A percentile compares a stretch with the other conserved stretches of the same genome.
Evolutionary conservation across 495 filamentous ascomycete species (phyloP).

Genomic region (Acidiella bohemica): DNA sequence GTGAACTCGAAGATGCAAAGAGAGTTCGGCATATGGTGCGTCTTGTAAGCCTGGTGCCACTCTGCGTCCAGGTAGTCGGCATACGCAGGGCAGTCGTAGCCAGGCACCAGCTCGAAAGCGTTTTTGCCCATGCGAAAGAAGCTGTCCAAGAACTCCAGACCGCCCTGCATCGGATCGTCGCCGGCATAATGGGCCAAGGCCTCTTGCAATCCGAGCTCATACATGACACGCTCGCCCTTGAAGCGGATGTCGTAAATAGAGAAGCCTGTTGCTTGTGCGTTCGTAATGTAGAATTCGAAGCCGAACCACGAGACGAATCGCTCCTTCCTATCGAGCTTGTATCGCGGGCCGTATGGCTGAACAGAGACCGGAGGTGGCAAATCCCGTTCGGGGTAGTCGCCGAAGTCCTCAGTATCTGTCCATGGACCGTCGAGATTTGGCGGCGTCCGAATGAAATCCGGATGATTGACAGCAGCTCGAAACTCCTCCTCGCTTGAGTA

Average conservation of each 20-base stretch:
- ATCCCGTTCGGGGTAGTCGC: constrained; percentile 32
- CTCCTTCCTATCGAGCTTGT: constrained; percentile 16
- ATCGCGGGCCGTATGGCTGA: constrained; percentile 30
- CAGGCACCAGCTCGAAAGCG: constrained; percentile 35
- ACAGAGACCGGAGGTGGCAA: constrained; percentile 29
- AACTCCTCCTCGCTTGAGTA: constrained; percentile 37
- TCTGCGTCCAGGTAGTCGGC: constrained; percentile 34
- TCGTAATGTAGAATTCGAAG: constrained; percentile 39
- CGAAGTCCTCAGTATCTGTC: constrained; percentile 27
- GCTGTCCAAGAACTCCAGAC: constrained; percentile 31
- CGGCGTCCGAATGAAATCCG: constrained; percentile 33
- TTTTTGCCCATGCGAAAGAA: constrained; percentile 36
- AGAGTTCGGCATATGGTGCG: constrained; percentile 31
- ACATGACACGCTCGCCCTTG: constrained; percentile 40
- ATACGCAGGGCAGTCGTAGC: constrained; percentile 41
- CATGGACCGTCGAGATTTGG: constrained; percentile 36
- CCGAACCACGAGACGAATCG: constrained; percentile 27
- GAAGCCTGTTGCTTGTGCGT: constrained; percentile 33
- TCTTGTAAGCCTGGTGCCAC: constrained; percentile 30
- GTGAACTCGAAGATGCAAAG: constrained; percentile 41
- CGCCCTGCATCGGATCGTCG: constrained; percentile 33
- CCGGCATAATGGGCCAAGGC: constrained; percentile 43
- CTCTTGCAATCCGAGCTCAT: constrained; percentile 43
- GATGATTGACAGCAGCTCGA: constrained; percentile 28
- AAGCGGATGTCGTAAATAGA: constrained; percentile 38